These are phyloP conservation scores for Monotropa hypopitys DNA, from an alignment of 179 eudicot genomes.

Conservation along the genomic window DNA sequence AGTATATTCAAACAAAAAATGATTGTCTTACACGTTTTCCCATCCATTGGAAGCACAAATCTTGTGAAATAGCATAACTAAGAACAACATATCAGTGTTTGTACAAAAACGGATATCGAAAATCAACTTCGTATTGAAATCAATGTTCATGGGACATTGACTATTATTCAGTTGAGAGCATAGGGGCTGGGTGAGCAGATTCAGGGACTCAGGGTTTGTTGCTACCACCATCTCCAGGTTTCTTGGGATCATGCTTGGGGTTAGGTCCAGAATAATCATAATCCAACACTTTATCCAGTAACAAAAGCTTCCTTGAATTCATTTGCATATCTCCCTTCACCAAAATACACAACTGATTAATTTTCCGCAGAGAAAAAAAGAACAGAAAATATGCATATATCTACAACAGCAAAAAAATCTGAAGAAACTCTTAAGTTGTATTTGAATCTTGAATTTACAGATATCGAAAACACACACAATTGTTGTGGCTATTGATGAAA, in stretches of 20 bases:
- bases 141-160: not conserved
- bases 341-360: not conserved
- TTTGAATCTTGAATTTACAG: not conserved
- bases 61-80: too few relatives aligned
- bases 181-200: not conserved
- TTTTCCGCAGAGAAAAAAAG: not conserved
- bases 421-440: not conserved
- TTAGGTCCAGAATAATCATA: constrained; percentile 72
- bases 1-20: too few relatives aligned
- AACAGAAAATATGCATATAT: not conserved
- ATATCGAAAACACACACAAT: not conserved
- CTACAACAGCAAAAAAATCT: not conserved
- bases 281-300: constrained; percentile 36
- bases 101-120: too few relatives aligned
- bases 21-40: too few relatives aligned
- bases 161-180: not conserved
- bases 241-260: constrained; percentile 71
- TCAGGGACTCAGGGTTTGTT: not conserved
- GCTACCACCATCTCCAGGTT: constrained; percentile 5
- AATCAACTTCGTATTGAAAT: too few relatives aligned
- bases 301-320: constrained; percentile 53
- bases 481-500: not conserved
- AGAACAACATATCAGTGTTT: too few relatives aligned
- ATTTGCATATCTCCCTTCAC: constrained; percentile 21
- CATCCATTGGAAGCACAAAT: too few relatives aligned